These are phyloP conservation scores for Yarrowia sp. DNA, from an alignment of 805 yeast genomes.

Conservation along the genomic window DNA sequence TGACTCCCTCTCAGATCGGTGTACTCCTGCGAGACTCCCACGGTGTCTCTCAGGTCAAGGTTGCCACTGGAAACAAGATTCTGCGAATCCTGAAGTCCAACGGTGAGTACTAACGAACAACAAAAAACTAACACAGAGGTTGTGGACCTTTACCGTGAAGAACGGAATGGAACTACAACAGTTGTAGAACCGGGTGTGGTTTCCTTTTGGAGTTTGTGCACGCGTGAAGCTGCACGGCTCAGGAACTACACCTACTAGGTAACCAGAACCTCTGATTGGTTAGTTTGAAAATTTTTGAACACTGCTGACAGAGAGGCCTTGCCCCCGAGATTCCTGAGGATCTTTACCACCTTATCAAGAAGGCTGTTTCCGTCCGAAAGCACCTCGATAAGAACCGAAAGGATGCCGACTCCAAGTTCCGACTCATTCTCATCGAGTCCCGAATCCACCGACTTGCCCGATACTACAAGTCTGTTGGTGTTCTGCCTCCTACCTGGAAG, in stretches of 20 bases:
- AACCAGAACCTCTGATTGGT: constrained; percentile 27
- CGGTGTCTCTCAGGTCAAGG: constrained; percentile 97
- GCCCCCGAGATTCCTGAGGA: constrained; percentile 99
- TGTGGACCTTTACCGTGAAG: constrained; percentile 1
- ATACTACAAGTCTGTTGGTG: constrained; percentile 99
- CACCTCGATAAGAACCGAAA: constrained; percentile 99
- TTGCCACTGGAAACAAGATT: constrained; percentile 98
- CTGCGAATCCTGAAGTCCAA: constrained; percentile 98
- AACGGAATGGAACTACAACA: not conserved
- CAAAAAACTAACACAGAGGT: constrained; percentile 3
- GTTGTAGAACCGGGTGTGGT: not conserved
- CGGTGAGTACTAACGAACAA: constrained; percentile 52
- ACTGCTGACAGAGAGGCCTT: constrained; percentile 49
- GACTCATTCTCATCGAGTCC: constrained; percentile 99
- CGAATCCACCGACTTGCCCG: constrained; percentile 99
- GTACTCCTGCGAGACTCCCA: constrained; percentile 99
- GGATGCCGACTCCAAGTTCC: constrained; percentile 99
- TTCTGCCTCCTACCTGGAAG: constrained; percentile 99
- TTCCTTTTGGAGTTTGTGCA: not conserved
- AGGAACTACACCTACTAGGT: not conserved
- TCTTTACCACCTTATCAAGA: constrained; percentile 97
- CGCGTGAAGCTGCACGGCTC: not conserved
- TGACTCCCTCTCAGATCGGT: constrained; percentile 99
- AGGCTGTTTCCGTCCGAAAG: constrained; percentile 99
- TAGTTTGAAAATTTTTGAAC: not conserved